Conservation (phyloP, 768 basidiomycete genomes). For the Gyrodon lividus region DNA sequence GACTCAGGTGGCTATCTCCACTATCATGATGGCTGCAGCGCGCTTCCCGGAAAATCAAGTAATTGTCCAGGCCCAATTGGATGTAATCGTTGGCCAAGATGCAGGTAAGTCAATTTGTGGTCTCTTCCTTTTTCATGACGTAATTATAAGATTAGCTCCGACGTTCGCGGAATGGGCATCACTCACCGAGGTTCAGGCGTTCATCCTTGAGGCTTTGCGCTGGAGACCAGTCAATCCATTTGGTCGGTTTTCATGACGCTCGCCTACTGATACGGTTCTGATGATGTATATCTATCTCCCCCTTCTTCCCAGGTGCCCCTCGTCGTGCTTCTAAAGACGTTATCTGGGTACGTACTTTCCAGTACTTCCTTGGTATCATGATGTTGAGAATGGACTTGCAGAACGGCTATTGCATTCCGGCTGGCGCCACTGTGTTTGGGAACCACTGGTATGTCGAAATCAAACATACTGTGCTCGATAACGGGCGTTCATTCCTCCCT, state of each 20-base stretch:
- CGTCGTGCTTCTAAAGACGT: conserved; percentile 27
- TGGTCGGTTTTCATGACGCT: conserved; percentile 16
- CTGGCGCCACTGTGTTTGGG: conserved; percentile 34
- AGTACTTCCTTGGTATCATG: background rate
- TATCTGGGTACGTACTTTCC: conserved; percentile 19
- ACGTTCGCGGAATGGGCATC: conserved; percentile 34
- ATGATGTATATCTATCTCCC: no score
- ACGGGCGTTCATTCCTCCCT: background rate
- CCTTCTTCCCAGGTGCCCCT: conserved; percentile 14
- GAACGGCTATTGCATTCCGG: conserved; percentile 34
- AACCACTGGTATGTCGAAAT: conserved; percentile 26
- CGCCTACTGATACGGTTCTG: background rate
- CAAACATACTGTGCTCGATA: no score
- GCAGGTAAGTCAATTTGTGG: conserved; percentile 22
- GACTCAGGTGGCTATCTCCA: conserved; percentile 28
- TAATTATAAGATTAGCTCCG: conserved; percentile 32
- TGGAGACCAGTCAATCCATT: conserved; percentile 39
- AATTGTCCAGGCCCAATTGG: conserved; percentile 37
- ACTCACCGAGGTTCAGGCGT: conserved; percentile 38
- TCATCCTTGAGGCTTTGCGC: conserved; percentile 37
- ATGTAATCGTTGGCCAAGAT: conserved; percentile 36
- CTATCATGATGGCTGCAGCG: conserved; percentile 39
- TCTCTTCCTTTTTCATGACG: background rate
- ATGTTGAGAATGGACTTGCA: conserved; percentile 15
- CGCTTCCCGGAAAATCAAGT: conserved; percentile 34